Percentiles rank a stretch among this genome's conserved stretches.
These are phyloP conservation scores for Ganoderma sinense DNA, from an alignment of 1,284 basidiomycete species.

Conservation along the genomic window DNA sequence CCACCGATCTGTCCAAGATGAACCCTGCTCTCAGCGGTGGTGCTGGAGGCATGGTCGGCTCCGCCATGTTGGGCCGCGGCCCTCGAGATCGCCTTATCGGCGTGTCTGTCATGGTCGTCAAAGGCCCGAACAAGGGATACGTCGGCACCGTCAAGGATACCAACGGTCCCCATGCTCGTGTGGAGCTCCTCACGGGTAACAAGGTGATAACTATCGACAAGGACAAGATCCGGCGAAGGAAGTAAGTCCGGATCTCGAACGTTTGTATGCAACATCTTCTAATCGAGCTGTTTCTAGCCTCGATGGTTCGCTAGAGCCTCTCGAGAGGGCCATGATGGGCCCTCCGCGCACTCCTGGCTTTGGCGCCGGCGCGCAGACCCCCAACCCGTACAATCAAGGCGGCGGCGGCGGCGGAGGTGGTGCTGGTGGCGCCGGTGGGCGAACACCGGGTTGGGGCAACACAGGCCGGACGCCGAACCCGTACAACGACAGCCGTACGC, in stretches of 20 bases:
- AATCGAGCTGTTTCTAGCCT: constrained; percentile 46
- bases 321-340: constrained; percentile 43
- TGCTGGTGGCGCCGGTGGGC: too few species aligned
- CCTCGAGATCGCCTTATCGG: constrained; percentile 88
- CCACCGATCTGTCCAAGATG: constrained; percentile 92
- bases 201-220: constrained; percentile 91
- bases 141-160: constrained; percentile 96
- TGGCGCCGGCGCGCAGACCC: constrained; percentile 37
- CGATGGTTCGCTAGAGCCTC: constrained; percentile 61
- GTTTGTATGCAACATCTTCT: background rate
- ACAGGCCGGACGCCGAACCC: constrained; percentile 75
- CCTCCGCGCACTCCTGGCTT: constrained; percentile 38
- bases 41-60: constrained; percentile 82
- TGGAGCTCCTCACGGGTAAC: constrained; percentile 92
- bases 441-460: constrained; percentile 44
- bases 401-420: constrained; percentile 27
- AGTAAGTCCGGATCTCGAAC: constrained; percentile 57
- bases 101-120: constrained; percentile 81
- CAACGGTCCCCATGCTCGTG: constrained; percentile 87
- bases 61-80: constrained; percentile 73
- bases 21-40: constrained; percentile 82
- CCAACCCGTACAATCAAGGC: constrained; percentile 44
- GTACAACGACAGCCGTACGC: constrained; percentile 62
- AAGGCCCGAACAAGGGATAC: constrained; percentile 93
- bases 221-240: constrained; percentile 78